Evolutionary conservation across 75 land plant genomes (phyloP).

Genomic region (Adiantum capillusveneris): DNA sequence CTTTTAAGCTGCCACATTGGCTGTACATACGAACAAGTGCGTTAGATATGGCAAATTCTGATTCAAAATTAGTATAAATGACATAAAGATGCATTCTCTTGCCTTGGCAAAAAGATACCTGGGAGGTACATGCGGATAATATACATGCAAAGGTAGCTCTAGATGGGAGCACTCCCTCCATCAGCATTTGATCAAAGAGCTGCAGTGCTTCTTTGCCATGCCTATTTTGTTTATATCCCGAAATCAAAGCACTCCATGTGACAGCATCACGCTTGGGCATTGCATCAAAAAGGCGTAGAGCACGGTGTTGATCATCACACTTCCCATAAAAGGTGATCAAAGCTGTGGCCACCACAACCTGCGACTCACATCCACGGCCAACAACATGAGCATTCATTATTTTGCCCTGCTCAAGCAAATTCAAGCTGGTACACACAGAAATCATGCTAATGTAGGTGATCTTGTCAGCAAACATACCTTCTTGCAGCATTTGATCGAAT

Average conservation of each 20-base stretch:
- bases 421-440: too few species aligned
- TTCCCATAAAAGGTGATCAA: not conserved
- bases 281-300: not conserved
- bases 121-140: not conserved
- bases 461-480: too few species aligned
- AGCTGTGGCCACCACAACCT: not conserved
- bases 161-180: slow-evolving; percentile 6
- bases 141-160: not conserved
- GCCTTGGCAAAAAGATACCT: not conserved
- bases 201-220: not conserved
- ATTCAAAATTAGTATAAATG: not conserved
- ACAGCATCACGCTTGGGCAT: not conserved
- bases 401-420: not conserved
- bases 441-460: too few species aligned
- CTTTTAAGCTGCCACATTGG: slow-evolving; percentile 1
- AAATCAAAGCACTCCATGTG: slow-evolving; percentile 2
- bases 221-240: slow-evolving; percentile 1
- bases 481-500: too few species aligned
- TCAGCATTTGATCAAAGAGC: slow-evolving; percentile 1
- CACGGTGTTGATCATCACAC: not conserved
- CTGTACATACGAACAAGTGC: slow-evolving; percentile 2
- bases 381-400: not conserved
- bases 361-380: not conserved
- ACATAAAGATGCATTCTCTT: not conserved
- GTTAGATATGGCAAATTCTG: not conserved